Evolutionary conservation across 2,329 filamentous ascomycete genomes (phyloP).

Genomic region (Colletotrichum agaves): DNA sequence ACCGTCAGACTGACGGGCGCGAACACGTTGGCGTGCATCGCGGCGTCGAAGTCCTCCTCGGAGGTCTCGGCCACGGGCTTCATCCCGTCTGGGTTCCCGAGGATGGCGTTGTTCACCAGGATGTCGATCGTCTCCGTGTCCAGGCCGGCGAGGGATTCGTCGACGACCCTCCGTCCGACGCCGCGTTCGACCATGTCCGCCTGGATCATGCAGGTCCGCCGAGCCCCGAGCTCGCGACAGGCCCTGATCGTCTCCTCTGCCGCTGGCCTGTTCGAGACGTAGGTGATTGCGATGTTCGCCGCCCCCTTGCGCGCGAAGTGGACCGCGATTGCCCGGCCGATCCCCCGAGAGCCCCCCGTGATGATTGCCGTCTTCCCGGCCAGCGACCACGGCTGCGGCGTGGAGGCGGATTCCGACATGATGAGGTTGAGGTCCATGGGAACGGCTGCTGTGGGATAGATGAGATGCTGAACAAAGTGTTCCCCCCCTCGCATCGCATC

Average conservation of each 20-base stretch:
- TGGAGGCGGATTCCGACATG: background rate
- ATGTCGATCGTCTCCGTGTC: slow-evolving; percentile 18
- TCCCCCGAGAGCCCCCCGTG: slow-evolving; percentile 14
- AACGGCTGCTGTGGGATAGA: background rate
- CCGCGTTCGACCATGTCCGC: slow-evolving; percentile 4
- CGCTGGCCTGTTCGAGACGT: slow-evolving; percentile 12
- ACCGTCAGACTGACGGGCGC: slow-evolving; percentile 45
- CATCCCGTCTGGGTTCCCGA: background rate
- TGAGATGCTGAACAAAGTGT: background rate
- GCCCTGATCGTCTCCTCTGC: slow-evolving; percentile 9
- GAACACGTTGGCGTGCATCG: slow-evolving; percentile 28
- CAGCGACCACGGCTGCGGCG: slow-evolving; percentile 5
- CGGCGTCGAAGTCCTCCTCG: background rate
- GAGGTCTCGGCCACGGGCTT: slow-evolving; percentile 5
- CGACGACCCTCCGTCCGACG: slow-evolving; percentile 7
- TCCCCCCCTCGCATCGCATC: background rate
- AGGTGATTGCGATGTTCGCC: slow-evolving; percentile 19
- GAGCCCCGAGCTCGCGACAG: background rate
- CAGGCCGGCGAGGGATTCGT: background rate
- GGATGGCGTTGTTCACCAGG: slow-evolving; percentile 20
- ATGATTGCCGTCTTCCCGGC: slow-evolving; percentile 20
- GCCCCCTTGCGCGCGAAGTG: slow-evolving; percentile 14
- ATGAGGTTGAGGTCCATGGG: slow-evolving; percentile 13
- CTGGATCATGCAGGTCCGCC: background rate
- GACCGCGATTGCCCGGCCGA: slow-evolving; percentile 14